These are phyloP conservation scores for Colletotrichum tamarilloi DNA, from an alignment of 2,329 filamentous ascomycete genomes.

Conservation along the genomic window DNA sequence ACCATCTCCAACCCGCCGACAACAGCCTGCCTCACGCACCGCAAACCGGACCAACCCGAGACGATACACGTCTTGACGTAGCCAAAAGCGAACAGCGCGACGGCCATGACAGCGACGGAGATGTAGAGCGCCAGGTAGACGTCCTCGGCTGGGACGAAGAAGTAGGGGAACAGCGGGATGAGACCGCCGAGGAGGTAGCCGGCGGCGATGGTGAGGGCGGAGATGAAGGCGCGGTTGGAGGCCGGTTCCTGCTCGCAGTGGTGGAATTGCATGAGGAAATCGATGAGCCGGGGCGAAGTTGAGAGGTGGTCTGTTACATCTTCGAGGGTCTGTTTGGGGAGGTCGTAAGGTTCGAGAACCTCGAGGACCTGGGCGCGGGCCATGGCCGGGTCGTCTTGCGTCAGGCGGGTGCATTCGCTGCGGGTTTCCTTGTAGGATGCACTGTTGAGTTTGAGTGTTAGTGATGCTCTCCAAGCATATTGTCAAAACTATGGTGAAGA, in stretches of 20 bases:
- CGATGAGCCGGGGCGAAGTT: conserved; percentile 55
- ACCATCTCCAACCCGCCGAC: conserved; percentile 53
- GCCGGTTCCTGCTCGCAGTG: conserved; percentile 58
- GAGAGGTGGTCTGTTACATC: conserved; percentile 34
- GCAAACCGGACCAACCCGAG: conserved; percentile 34
- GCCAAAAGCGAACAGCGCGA: conserved; percentile 73
- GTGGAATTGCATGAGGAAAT: conserved; percentile 72
- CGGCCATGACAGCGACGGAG: conserved; percentile 69
- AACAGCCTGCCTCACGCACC: conserved; percentile 35
- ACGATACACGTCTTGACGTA: conserved; percentile 70
- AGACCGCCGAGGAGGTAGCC: conserved; percentile 79
- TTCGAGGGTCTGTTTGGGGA: conserved; percentile 47
- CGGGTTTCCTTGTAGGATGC: conserved; percentile 40
- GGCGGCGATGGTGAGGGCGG: conserved; percentile 73
- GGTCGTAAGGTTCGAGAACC: conserved; percentile 61
- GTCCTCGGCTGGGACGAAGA: conserved; percentile 57
- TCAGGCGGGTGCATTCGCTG: conserved; percentile 53
- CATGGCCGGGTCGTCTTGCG: conserved; percentile 54
- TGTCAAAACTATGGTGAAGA: background rate
- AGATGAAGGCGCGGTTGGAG: conserved; percentile 60
- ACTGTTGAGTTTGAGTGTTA: conserved; percentile 7
- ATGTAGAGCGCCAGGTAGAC: conserved; percentile 65
- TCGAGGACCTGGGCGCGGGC: conserved; percentile 58
- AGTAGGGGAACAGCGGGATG: conserved; percentile 78
- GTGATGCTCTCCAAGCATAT: background rate